Percentiles rank a stretch among this genome's conserved stretches.
Conservation (phyloP, 371 early-diverging fungal genomes). For the Mortierella sp. region DNA sequence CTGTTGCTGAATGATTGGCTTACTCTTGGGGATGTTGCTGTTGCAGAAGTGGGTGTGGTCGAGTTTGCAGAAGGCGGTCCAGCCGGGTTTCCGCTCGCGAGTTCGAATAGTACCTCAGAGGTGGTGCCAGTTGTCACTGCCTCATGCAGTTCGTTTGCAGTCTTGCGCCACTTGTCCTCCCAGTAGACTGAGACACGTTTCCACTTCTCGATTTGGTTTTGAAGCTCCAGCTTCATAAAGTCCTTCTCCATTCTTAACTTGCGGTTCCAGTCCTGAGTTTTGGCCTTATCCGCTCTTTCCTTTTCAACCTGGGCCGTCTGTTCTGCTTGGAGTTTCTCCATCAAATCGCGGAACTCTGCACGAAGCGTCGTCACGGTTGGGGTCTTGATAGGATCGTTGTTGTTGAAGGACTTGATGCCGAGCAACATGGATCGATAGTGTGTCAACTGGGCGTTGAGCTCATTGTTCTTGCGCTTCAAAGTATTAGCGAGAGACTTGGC, state of each 20-base stretch:
- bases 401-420: constrained; percentile 55
- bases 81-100: constrained; percentile 13
- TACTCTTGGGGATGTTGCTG: constrained; percentile 18
- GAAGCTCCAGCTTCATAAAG: constrained; percentile 52
- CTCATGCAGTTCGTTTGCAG: constrained; percentile 51
- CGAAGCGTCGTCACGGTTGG: constrained; percentile 49
- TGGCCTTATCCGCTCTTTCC: constrained; percentile 35
- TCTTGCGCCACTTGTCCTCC: constrained; percentile 56
- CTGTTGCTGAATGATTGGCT: constrained; percentile 18
- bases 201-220: constrained; percentile 55
- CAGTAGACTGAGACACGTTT: constrained; percentile 47
- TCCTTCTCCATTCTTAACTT: constrained; percentile 55
- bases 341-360: constrained; percentile 42
- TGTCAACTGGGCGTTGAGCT: constrained; percentile 38
- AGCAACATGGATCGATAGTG: constrained; percentile 51
- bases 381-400: constrained; percentile 54
- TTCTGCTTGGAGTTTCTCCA: constrained; percentile 53
- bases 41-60: not conserved
- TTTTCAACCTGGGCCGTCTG: constrained; percentile 40
- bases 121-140: constrained; percentile 46
- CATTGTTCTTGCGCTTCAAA: constrained; percentile 44
- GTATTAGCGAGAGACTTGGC: constrained; percentile 48
- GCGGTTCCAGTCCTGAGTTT: constrained; percentile 54
- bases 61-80: not conserved
- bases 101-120: constrained; percentile 44